Percentiles rank a stretch among this genome's conserved stretches.
These are phyloP conservation scores for Starmera quercuum DNA, from an alignment of 805 yeast species.

Conservation along the genomic window DNA sequence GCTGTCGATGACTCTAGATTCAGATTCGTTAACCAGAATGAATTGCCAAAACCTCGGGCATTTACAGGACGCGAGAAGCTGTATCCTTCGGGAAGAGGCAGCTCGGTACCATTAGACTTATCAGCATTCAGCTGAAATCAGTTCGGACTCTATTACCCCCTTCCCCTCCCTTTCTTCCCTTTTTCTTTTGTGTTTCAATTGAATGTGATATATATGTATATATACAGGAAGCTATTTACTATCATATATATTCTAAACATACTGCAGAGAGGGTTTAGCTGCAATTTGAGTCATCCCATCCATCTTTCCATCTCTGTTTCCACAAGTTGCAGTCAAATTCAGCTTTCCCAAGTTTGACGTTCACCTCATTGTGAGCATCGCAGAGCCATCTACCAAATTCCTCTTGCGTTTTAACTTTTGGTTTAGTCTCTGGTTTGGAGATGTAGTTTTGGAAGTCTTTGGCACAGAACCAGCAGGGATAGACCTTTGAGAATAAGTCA, in stretches of 20 bases:
- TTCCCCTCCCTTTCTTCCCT: too few relatives aligned
- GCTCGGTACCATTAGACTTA: constrained; percentile 79
- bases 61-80: constrained; percentile 66
- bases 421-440: constrained; percentile 34
- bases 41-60: constrained; percentile 83
- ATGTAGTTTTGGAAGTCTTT: constrained; percentile 69
- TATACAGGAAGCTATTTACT: too few relatives aligned
- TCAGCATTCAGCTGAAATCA: constrained; percentile 20
- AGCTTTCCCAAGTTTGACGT: constrained; percentile 77
- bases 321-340: constrained; percentile 81
- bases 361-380: constrained; percentile 93
- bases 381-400: constrained; percentile 88
- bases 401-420: constrained; percentile 59
- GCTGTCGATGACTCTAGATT: constrained; percentile 31
- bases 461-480: constrained; percentile 95
- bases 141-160: too few relatives aligned
- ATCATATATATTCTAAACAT: too few relatives aligned
- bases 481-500: constrained; percentile 63
- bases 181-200: too few relatives aligned
- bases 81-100: constrained; percentile 94
- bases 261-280: too few relatives aligned
- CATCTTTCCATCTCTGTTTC: constrained; percentile 93
- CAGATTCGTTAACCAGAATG: constrained; percentile 39
- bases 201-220: too few relatives aligned
- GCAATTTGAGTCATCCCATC: constrained; percentile 80